Conservation (phyloP, 2,329 filamentous ascomycete genomes). For the Aspergillus sp. region DNA sequence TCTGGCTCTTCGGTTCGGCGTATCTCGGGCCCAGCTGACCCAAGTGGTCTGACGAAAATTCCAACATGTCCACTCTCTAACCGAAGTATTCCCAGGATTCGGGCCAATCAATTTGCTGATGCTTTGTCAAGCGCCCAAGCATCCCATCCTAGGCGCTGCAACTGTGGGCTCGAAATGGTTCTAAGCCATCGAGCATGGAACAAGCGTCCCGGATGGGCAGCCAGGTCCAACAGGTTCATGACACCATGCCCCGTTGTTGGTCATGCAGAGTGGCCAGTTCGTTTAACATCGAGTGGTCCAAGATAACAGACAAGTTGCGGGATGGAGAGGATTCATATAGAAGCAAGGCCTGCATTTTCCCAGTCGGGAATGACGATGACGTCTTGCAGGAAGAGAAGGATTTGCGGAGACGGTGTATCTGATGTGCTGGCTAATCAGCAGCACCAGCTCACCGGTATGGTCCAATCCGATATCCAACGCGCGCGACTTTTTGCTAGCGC, state of each 20-base stretch:
- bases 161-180: neutral
- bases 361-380: conserved; percentile 4
- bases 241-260: neutral
- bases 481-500: neutral
- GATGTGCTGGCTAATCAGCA: neutral
- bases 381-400: neutral
- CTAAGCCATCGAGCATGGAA: neutral
- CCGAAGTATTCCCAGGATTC: neutral
- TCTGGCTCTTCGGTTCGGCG: neutral
- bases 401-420: neutral
- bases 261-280: neutral
- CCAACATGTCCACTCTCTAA: neutral
- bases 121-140: neutral
- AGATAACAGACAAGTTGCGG: neutral
- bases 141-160: neutral
- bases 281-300: neutral
- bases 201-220: neutral
- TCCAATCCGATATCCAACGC: neutral
- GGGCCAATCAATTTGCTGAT: neutral
- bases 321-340: neutral
- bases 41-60: neutral
- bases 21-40: neutral
- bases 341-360: conserved; percentile 2
- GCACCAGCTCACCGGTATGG: neutral
- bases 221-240: neutral